A percentile compares a stretch with the other conserved stretches of the same genome.
phyloP scores from a whole-genome alignment of 768 basidiomycete species.

The Boletus huronensis region DNA sequence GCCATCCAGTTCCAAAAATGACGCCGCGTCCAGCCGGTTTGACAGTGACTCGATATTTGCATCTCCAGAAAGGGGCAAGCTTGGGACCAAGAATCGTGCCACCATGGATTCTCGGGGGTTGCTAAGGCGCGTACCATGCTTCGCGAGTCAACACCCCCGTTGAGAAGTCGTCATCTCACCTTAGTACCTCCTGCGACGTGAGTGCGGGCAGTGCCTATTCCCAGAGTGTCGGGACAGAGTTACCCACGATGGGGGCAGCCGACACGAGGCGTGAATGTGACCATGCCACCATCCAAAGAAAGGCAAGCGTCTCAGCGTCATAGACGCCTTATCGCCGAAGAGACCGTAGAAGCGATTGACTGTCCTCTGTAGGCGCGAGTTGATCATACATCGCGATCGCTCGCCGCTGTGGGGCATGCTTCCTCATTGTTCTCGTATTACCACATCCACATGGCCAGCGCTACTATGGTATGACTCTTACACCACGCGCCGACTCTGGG shows the following conservation, averaged over 20 bases:
- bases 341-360: slow-evolving; percentile 12
- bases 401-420: slow-evolving; percentile 12
- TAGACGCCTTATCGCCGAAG: slow-evolving; percentile 20
- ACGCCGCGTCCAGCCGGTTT: background rate
- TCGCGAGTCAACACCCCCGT: slow-evolving; percentile 11
- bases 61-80: too few species aligned
- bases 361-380: slow-evolving; percentile 4
- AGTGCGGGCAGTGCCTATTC: background rate
- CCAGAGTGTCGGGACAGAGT: slow-evolving; percentile 10
- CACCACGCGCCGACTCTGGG: background rate
- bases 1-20: background rate
- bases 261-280: slow-evolving; percentile 17
- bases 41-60: background rate
- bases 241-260: slow-evolving; percentile 12
- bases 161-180: slow-evolving; percentile 17
- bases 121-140: background rate
- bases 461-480: slow-evolving; percentile 1
- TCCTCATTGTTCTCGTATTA: slow-evolving; percentile 19
- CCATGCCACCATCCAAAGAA: background rate
- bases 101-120: slow-evolving; percentile 6
- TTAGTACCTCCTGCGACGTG: background rate
- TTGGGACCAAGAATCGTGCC: too few species aligned
- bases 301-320: background rate
- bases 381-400: slow-evolving; percentile 9
- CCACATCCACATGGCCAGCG: background rate